phyloP scores from a whole-genome alignment of 805 yeast genomes.

The Tetrapisispora taiwanensis region DNA sequence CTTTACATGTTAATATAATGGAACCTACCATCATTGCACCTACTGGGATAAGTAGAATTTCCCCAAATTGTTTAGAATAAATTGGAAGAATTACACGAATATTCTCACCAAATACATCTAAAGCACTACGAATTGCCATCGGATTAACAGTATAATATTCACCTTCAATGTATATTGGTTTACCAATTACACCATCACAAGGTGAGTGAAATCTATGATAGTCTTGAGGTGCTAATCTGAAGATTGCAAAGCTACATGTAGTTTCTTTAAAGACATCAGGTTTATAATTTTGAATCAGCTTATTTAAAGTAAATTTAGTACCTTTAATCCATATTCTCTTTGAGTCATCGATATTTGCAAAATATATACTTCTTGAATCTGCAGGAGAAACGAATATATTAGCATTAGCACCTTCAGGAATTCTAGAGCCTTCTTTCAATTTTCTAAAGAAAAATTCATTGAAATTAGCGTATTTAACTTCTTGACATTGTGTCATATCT shows the following conservation, averaged over 20 bases:
- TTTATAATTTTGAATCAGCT: conserved; percentile 35
- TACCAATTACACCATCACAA: conserved; percentile 61
- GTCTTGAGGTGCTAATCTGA: conserved; percentile 93
- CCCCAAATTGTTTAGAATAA: conserved; percentile 66
- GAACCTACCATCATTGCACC: conserved; percentile 99
- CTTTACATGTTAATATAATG: conserved; percentile 56
- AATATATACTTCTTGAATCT: conserved; percentile 75
- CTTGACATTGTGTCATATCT: conserved; percentile 62
- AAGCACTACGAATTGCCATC: conserved; percentile 81
- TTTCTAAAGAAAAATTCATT: conserved; percentile 84
- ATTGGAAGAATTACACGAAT: conserved; percentile 71
- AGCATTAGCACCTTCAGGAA: conserved; percentile 46
- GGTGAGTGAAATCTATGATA: conserved; percentile 91
- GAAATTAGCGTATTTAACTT: conserved; percentile 51
- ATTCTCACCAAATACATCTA: conserved; percentile 92
- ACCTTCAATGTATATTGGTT: conserved; percentile 65
- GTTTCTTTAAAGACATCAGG: conserved; percentile 34
- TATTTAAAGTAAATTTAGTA: conserved; percentile 53
- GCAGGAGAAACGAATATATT: conserved; percentile 66
- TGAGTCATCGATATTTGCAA: conserved; percentile 48
- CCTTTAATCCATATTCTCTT: conserved; percentile 87
- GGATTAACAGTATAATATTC: conserved; percentile 95
- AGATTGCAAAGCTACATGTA: conserved; percentile 60
- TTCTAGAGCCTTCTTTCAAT: conserved; percentile 61
- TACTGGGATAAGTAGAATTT: conserved; percentile 65